Evolutionary conservation across 2,329 filamentous ascomycete genomes (phyloP).

Genomic region (Ampelomyces quisqualis): DNA sequence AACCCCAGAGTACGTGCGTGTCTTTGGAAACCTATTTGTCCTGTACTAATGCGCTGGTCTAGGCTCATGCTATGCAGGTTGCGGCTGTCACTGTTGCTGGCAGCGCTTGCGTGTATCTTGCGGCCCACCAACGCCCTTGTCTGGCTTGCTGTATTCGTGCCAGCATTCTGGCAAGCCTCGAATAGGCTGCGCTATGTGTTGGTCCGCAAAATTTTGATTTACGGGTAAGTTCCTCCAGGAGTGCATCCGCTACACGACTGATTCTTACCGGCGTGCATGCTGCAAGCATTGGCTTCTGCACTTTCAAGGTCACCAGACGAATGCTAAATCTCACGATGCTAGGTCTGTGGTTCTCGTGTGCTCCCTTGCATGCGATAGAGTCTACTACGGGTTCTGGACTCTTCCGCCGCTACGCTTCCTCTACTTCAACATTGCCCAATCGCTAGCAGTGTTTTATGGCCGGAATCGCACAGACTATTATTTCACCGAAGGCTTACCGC

Average conservation of each 20-base stretch:
- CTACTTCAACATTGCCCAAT: slow-evolving; percentile 85
- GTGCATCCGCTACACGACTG: slow-evolving; percentile 15
- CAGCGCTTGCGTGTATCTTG: slow-evolving; percentile 79
- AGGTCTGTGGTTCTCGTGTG: slow-evolving; percentile 61
- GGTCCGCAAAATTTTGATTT: slow-evolving; percentile 64
- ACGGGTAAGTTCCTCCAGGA: slow-evolving; percentile 47
- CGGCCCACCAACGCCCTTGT: slow-evolving; percentile 87
- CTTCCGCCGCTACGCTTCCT: slow-evolving; percentile 86
- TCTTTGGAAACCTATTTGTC: slow-evolving; percentile 5
- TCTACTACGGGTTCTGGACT: slow-evolving; percentile 83
- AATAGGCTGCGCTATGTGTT: slow-evolving; percentile 54
- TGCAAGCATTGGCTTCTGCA: slow-evolving; percentile 8
- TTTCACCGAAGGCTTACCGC: slow-evolving; percentile 80
- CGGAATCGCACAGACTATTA: slow-evolving; percentile 92
- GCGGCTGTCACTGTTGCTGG: slow-evolving; percentile 66
- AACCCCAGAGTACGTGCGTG: slow-evolving; percentile 28
- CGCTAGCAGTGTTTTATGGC: slow-evolving; percentile 89
- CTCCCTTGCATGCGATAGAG: slow-evolving; percentile 68
- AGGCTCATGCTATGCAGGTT: slow-evolving; percentile 37
- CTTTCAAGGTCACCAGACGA: slow-evolving; percentile 14
- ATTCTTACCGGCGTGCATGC: slow-evolving; percentile 8
- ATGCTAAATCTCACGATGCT: slow-evolving; percentile 21
- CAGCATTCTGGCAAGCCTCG: slow-evolving; percentile 53
- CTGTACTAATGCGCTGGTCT: slow-evolving; percentile 9
- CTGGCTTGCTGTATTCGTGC: slow-evolving; percentile 68